phyloP scores from a whole-genome alignment of 192 early-diverging fungal species.

The Rhizoclosmatium globosum region DNA sequence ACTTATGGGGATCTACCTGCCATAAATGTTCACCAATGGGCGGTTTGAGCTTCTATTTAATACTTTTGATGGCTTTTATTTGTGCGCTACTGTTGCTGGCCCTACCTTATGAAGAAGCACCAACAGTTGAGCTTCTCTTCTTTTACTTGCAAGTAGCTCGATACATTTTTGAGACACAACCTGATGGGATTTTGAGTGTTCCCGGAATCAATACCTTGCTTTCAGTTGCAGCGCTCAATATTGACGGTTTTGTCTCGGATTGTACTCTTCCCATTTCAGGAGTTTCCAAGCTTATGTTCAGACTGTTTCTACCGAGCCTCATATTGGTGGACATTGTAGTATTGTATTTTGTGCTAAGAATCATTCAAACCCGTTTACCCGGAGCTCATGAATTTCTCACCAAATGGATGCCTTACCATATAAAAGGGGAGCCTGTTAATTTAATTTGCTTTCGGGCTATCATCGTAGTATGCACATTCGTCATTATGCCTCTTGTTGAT shows the following conservation, averaged over 20 bases:
- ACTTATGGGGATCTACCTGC: constrained; percentile 29
- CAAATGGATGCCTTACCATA: constrained; percentile 20
- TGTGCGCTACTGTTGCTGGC: not conserved
- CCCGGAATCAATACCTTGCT: constrained; percentile 26
- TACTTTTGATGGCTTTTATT: constrained; percentile 12
- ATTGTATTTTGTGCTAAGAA: constrained; percentile 19
- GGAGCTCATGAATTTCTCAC: not conserved
- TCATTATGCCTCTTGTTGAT: constrained; percentile 40
- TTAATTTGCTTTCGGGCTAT: constrained; percentile 32
- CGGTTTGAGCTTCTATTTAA: constrained; percentile 4
- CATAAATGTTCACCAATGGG: not conserved
- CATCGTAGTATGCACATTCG: constrained; percentile 20
- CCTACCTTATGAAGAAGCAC: constrained; percentile 28
- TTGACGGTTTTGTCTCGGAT: constrained; percentile 34
- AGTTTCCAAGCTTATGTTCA: constrained; percentile 27
- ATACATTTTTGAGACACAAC: constrained; percentile 14
- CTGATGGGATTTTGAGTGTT: not conserved
- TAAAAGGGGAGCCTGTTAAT: constrained; percentile 20
- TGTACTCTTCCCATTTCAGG: constrained; percentile 26
- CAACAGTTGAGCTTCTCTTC: constrained; percentile 38
- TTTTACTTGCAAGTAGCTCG: constrained; percentile 38
- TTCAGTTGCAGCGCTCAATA: constrained; percentile 16
- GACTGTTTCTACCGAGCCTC: constrained; percentile 27
- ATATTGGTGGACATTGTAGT: constrained; percentile 20
- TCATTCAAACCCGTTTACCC: not conserved